These are phyloP conservation scores for Pyricularia sp. DNA, from an alignment of 2,329 filamentous ascomycete genomes.

Conservation along the genomic window DNA sequence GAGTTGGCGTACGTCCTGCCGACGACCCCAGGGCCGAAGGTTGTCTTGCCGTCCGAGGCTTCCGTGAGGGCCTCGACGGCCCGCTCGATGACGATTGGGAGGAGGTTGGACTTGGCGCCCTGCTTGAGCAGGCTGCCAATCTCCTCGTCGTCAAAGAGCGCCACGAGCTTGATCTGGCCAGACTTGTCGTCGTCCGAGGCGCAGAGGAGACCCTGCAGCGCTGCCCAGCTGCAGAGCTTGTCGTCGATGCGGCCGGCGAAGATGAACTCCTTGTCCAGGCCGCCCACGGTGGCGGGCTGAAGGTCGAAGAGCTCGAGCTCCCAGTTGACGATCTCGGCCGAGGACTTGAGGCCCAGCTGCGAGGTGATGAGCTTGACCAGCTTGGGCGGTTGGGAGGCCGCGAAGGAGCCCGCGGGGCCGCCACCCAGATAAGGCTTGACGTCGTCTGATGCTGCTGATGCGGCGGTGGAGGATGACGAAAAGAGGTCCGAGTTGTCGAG, in stretches of 20 bases:
- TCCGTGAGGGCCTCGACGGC: slow-evolving; percentile 60
- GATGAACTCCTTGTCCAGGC: slow-evolving; percentile 87
- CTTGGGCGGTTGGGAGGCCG: slow-evolving; percentile 72
- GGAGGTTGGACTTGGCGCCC: slow-evolving; percentile 82
- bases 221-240: slow-evolving; percentile 93
- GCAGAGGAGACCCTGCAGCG: slow-evolving; percentile 72
- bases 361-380: slow-evolving; percentile 76
- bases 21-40: slow-evolving; percentile 52
- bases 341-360: slow-evolving; percentile 65
- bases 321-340: slow-evolving; percentile 81
- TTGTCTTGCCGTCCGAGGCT: slow-evolving; percentile 23
- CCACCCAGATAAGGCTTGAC: slow-evolving; percentile 23
- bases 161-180: slow-evolving; percentile 77
- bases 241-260: slow-evolving; percentile 94
- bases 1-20: slow-evolving; percentile 83
- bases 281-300: slow-evolving; percentile 75
- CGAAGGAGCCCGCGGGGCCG: slow-evolving; percentile 61
- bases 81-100: slow-evolving; percentile 72
- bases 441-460: slow-evolving; percentile 20
- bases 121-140: slow-evolving; percentile 87
- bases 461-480: slow-evolving; percentile 19
- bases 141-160: slow-evolving; percentile 96
- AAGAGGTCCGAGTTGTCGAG: slow-evolving; percentile 61
- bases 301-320: slow-evolving; percentile 91
- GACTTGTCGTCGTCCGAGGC: slow-evolving; percentile 48